Percentiles rank a stretch among this genome's conserved stretches.
Evolutionary conservation across 2,329 filamentous ascomycete genomes (phyloP).

Genomic region (Phialophora tarda): DNA sequence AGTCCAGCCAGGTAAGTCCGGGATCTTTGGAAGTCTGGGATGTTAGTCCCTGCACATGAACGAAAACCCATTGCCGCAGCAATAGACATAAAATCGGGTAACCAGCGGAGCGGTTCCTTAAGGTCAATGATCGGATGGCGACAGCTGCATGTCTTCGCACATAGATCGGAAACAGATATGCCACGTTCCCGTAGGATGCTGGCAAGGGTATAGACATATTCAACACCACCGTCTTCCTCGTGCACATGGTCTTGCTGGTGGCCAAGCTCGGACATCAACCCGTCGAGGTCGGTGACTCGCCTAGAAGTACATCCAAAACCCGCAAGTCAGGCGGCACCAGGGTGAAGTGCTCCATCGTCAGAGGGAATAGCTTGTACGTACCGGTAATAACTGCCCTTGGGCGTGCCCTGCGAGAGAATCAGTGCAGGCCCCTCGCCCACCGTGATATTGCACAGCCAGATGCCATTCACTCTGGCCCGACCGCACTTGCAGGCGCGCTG

Average conservation of each 20-base stretch:
- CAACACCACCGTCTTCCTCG: slow-evolving; percentile 63
- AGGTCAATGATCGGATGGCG: no score
- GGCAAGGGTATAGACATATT: slow-evolving; percentile 59
- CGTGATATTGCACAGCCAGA: neutral
- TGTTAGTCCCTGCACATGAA: no score
- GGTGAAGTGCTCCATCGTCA: neutral
- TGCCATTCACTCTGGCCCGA: neutral
- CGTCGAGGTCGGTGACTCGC: slow-evolving; percentile 33
- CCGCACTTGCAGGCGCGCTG: neutral
- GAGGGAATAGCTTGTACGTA: neutral
- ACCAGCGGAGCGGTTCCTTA: no score
- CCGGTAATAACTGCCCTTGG: neutral
- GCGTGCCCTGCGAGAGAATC: neutral
- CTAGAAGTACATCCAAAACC: neutral
- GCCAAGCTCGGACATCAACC: slow-evolving; percentile 54
- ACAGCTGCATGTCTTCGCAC: slow-evolving; percentile 46
- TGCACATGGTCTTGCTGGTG: slow-evolving; percentile 55
- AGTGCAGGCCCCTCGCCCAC: neutral
- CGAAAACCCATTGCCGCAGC: no score
- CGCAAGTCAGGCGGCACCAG: neutral
- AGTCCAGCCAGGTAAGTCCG: no score
- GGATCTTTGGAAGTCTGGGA: no score
- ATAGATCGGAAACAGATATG: slow-evolving; percentile 35
- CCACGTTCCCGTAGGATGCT: no score
- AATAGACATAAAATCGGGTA: no score